These are phyloP conservation scores for Melianthus villosus DNA, from an alignment of 441 rosid genomes.

Conservation along the genomic window DNA sequence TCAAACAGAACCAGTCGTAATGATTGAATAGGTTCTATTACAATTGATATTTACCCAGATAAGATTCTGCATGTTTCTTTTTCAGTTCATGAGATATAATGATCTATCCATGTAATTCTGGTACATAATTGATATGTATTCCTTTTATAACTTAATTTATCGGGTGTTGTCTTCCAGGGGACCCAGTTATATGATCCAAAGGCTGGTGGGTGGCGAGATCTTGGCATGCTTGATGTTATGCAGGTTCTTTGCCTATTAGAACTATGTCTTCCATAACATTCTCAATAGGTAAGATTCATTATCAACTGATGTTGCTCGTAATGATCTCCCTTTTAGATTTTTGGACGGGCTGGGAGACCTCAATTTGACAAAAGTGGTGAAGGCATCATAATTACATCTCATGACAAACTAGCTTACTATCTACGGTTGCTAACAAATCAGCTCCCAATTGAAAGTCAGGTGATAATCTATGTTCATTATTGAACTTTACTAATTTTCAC, in stretches of 20 bases:
- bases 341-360: slow-evolving; percentile 99
- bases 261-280: slow-evolving; percentile 1
- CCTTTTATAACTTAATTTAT: slow-evolving; percentile 7
- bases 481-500: too few relatives aligned
- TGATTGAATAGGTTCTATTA: too few relatives aligned
- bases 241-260: slow-evolving; percentile 51
- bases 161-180: slow-evolving; percentile 36
- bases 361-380: slow-evolving; percentile 99
- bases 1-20: too few relatives aligned
- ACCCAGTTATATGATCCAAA: slow-evolving; percentile 92
- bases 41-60: too few relatives aligned
- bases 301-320: slow-evolving; percentile 8
- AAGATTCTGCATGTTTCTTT: too few relatives aligned
- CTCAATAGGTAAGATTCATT: too few relatives aligned
- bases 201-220: slow-evolving; percentile 99
- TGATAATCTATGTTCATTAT: slow-evolving; percentile 18
- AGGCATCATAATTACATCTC: slow-evolving; percentile 95
- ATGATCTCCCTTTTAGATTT: slow-evolving; percentile 40
- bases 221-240: slow-evolving; percentile 99
- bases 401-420: slow-evolving; percentile 85
- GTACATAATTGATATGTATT: too few relatives aligned
- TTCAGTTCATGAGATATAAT: too few relatives aligned
- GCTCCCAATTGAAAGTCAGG: slow-evolving; percentile 99
- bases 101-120: too few relatives aligned
- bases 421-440: slow-evolving; percentile 84